Base-by-base conservation (phyloP, 768 basidiomycete species). In the Lentinula edodes region DNA sequence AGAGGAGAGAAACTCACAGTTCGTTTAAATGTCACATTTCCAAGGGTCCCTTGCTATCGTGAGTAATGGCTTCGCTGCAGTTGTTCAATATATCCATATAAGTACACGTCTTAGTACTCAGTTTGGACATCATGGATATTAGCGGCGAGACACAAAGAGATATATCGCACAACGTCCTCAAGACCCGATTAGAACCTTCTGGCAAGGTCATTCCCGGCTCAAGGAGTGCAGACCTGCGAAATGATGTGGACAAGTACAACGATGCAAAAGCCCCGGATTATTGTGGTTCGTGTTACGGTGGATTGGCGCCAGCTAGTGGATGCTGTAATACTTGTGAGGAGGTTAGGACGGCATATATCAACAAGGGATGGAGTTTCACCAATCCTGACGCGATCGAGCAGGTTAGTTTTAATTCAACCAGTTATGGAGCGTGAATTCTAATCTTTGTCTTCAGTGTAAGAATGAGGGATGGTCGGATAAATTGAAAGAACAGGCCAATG, bases 261-360 rank as follows among this genome's bases (percentile, higher is more conserved):
- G 78, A 85, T 62, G 75, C 79, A 70, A 80, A 85, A 71, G 73
- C 81, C 53, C 73, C 75, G 0, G 80, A 79, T 62, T 95, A 93
- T 71, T 98, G 96, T 75, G 97, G 97, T 4, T 96, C 94, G 5
- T 99, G 97, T 75, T 99, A 91, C 66, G 97, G 97, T 61, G 97
- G 93, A 60, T 65, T 83, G 28, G 84, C 82, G 57, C 89, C 93
- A 2, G 79, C 78, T 50, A 74, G 73, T 70, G 95, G 94, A 5
- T 99, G 97, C 74, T 99, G 97, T 75, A 93, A 99, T 71, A 88
- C 87, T 48, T 99, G 97, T 73, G 97, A 99, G 70, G 90, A 94
- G 0, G 97, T 99, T 28, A 84, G 97, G 46, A 83, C 88, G 72
- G 80, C 93, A 35, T 99, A 99, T 75, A 81, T 92, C 34, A 84